Conservation (phyloP, 176 grass and related monocot genomes). For the Musa troglodytarum region DNA sequence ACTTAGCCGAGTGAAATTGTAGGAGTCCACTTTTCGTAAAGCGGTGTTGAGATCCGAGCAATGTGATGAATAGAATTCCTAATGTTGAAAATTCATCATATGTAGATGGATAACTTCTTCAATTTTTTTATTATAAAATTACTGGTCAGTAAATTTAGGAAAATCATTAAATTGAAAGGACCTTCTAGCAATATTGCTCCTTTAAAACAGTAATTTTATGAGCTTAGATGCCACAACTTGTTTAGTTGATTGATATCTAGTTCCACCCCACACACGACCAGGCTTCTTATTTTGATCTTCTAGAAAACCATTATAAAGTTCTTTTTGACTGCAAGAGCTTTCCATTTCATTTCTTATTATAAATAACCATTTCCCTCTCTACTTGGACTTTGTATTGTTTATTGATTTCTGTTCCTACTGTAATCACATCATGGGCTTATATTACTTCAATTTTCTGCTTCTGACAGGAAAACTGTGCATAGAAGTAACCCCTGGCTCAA, state of each 20-base stretch:
- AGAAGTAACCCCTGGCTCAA: conserved; percentile 54
- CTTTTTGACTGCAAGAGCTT: background rate
- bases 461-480: conserved; percentile 64
- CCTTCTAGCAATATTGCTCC: background rate
- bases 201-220: too few species aligned
- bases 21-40: too few species aligned
- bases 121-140: background rate
- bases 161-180: background rate
- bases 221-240: background rate
- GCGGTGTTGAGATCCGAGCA: too few species aligned
- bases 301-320: too few species aligned
- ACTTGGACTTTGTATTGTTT: background rate
- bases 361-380: too few species aligned
- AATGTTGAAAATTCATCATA: too few species aligned
- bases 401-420: background rate
- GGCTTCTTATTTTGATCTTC: too few species aligned
- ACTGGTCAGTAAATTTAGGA: background rate
- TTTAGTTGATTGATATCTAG: background rate
- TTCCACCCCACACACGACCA: background rate
- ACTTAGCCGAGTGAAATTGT: too few species aligned
- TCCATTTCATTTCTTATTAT: background rate
- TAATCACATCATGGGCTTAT: background rate
- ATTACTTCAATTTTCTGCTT: background rate
- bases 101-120: background rate
- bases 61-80: too few species aligned